These are phyloP conservation scores for Agarophyton chilense DNA, from an alignment of 23 red algal species.

Conservation along the genomic window DNA sequence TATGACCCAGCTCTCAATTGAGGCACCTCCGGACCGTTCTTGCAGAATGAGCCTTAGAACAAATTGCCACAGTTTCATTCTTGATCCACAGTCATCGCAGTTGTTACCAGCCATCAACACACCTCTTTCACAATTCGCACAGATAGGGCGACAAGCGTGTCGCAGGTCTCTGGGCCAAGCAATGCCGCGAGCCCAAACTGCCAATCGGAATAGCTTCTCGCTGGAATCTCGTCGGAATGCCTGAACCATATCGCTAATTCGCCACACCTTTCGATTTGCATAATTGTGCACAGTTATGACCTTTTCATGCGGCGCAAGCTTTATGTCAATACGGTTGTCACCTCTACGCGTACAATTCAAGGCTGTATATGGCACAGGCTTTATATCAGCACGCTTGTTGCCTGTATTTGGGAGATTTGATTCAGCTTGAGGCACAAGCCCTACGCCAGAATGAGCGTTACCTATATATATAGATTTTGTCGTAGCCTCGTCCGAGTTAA, in stretches of 20 bases:
- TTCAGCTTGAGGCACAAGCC: not conserved
- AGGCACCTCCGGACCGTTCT: not conserved
- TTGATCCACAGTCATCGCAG: not conserved
- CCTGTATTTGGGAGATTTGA: not conserved
- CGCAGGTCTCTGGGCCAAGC: slow-evolving; percentile 7
- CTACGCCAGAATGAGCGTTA: not conserved
- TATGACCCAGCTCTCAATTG: slow-evolving; percentile 46
- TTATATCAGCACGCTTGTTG: not conserved
- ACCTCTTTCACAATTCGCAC: not conserved
- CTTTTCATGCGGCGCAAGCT: not conserved
- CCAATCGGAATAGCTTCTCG: not conserved
- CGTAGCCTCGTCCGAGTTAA: not conserved
- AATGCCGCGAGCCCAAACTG: slow-evolving; percentile 5
- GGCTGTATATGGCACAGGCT: not conserved
- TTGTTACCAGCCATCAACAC: not conserved
- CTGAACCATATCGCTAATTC: slow-evolving; percentile 10
- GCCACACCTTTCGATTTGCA: not conserved
- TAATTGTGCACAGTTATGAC: not conserved
- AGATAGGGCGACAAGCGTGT: slow-evolving; percentile 16
- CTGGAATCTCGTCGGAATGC: not conserved
- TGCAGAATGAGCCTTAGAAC: not conserved
- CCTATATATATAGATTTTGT: not conserved
- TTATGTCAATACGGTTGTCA: not conserved
- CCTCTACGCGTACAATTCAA: too few relatives aligned
- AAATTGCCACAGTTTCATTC: not conserved